These are phyloP conservation scores for Agastache rugosa DNA, from an alignment of 257 asterid genomes.

Conservation along the genomic window DNA sequence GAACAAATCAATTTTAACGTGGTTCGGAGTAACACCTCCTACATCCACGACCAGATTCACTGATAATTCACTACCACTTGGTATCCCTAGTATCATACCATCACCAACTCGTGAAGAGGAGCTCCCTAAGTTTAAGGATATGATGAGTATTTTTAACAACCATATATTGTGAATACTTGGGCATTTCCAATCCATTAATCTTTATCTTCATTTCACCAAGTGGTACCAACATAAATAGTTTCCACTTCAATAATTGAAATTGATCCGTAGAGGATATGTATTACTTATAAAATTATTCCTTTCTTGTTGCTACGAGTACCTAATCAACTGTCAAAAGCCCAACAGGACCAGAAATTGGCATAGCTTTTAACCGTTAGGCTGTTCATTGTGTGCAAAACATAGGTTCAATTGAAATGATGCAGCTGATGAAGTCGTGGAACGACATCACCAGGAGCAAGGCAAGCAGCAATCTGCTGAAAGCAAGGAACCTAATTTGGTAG, in stretches of 20 bases:
- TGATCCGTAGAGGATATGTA: slow-evolving; percentile 22
- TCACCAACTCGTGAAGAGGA: slow-evolving; percentile 74
- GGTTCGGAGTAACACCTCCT: no score
- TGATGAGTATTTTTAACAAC: slow-evolving; percentile 11
- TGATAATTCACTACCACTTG: no score
- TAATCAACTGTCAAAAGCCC: slow-evolving; percentile 3
- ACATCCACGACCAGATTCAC: no score
- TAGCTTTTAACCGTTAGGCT: slow-evolving; percentile 28
- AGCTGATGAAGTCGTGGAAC: slow-evolving; percentile 66
- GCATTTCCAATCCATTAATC: slow-evolving; percentile 23
- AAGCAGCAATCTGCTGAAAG: slow-evolving; percentile 53
- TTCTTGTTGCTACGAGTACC: not conserved
- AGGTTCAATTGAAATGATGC: slow-evolving; percentile 40
- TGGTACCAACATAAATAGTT: not conserved
- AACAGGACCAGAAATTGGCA: slow-evolving; percentile 20
- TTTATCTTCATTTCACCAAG: slow-evolving; percentile 19
- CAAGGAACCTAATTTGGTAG: slow-evolving; percentile 60
- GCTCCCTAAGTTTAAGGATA: slow-evolving; percentile 52
- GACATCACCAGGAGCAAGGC: slow-evolving; percentile 53
- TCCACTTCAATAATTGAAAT: not conserved
- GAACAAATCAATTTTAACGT: no score
- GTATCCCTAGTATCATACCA: slow-evolving; percentile 62
- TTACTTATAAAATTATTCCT: not conserved
- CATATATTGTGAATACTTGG: slow-evolving; percentile 28
- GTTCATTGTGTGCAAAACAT: slow-evolving; percentile 7